Evolutionary conservation across 2,329 filamentous ascomycete species (phyloP).

Genomic region (Aureobasidium pullulans): DNA sequence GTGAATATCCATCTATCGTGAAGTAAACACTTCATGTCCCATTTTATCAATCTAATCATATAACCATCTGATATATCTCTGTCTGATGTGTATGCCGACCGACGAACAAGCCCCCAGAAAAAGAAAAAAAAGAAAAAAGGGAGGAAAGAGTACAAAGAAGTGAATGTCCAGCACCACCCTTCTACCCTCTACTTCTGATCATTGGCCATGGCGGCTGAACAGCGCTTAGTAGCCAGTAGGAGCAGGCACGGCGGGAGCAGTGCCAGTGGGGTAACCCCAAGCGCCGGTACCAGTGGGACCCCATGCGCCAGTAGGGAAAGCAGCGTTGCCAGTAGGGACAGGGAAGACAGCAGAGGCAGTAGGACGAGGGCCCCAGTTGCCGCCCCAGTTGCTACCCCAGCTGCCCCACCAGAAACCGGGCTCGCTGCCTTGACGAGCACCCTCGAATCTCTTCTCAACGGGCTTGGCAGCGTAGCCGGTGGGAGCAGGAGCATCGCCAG

Average conservation of each 20-base stretch:
- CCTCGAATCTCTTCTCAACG: constrained; percentile 8
- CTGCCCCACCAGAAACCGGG: constrained; percentile 1
- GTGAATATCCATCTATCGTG: not conserved
- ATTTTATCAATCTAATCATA: not conserved
- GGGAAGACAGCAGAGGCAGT: not conserved
- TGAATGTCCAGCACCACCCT: constrained; percentile 3
- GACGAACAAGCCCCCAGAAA: not conserved
- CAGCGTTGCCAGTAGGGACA: not conserved
- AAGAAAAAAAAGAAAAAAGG: not conserved
- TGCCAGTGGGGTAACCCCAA: not conserved
- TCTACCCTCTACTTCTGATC: not conserved
- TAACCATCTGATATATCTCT: not conserved
- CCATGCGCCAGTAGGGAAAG: not conserved
- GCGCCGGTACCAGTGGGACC: not conserved
- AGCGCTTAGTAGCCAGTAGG: constrained; percentile 3
- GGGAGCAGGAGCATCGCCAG: not conserved
- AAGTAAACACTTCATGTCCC: not conserved
- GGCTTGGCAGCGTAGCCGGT: constrained; percentile 3
- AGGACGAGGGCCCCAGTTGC: not conserved
- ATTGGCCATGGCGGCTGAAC: not conserved
- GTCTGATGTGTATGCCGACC: no score
- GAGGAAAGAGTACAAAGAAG: not conserved
- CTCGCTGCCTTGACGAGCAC: not conserved
- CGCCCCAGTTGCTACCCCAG: constrained; percentile 1
- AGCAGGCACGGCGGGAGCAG: not conserved